Percentiles rank a stretch among this genome's conserved stretches.
phyloP scores from a whole-genome alignment of 1,139 yeast species.

The Eremothecium gossypii region DNA sequence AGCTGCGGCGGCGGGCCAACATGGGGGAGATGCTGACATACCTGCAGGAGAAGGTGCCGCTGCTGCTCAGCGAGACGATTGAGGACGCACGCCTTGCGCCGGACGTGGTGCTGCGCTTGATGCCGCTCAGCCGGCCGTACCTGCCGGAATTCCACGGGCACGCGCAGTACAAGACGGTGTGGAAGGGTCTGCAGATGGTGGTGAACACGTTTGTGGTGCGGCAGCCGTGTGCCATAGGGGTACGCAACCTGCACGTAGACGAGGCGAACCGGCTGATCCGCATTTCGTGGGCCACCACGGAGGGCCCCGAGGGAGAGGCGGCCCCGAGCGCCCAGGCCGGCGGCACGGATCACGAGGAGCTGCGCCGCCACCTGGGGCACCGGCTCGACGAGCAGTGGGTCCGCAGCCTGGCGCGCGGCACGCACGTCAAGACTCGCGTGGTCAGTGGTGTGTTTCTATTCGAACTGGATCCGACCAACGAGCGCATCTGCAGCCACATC shows the following conservation, averaged over 20 bases:
- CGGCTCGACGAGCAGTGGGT: constrained; percentile 4
- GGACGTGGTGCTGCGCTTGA: constrained; percentile 47
- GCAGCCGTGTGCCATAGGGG: constrained; percentile 32
- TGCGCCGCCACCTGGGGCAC: constrained; percentile 28
- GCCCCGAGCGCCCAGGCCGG: not conserved
- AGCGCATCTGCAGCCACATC: constrained; percentile 57
- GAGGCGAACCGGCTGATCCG: constrained; percentile 8
- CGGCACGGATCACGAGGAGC: constrained; percentile 15
- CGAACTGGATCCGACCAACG: constrained; percentile 54
- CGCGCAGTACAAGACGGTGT: constrained; percentile 43
- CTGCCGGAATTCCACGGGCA: constrained; percentile 56
- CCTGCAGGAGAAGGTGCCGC: constrained; percentile 46
- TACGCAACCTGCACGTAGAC: constrained; percentile 40
- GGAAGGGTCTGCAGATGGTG: constrained; percentile 44
- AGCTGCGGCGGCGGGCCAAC: constrained; percentile 38
- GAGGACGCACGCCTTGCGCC: constrained; percentile 43
- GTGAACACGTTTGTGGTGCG: constrained; percentile 46
- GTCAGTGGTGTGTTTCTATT: constrained; percentile 60
- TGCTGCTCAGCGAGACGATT: constrained; percentile 41
- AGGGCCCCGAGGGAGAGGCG: not conserved
- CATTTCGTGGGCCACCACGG: constrained; percentile 11
- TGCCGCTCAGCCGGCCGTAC: constrained; percentile 54
- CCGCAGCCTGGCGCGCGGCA: not conserved
- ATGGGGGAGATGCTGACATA: constrained; percentile 50
- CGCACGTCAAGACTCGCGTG: constrained; percentile 33